Evolutionary conservation across 2,329 filamentous ascomycete genomes (phyloP), one percentile per base, ranked within the genome.

Genomic region (Periconia sp.): DNA sequence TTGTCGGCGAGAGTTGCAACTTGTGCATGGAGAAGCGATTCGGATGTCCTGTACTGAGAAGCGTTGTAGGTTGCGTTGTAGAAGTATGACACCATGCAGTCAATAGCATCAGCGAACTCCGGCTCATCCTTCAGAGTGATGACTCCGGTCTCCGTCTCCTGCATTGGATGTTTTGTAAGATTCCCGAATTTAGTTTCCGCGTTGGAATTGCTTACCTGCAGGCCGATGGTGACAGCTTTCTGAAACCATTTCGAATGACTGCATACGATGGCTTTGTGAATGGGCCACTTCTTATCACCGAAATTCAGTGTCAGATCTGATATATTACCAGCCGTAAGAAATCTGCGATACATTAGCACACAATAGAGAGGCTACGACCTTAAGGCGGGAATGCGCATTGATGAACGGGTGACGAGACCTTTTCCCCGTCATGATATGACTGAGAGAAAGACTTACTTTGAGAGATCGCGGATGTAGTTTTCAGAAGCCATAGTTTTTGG

Each of bases 1-100:
- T 63, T 63, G 52, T 64, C 60, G 20, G 62, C 62, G 30, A 64
- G 49, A 31, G 50, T 56, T 33, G 52, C 51, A 18, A 63, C 57
- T 54, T 61, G 57, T 47, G 58, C 60, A 58, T 64, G 60, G 42
- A 64, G 55, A 15, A 62, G 53, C 42, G 60, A 31, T 53, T 54
- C 52, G 33, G 33, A 11, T 5, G 15, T 37, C 47, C 42, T 45
- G 52, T 57, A 60, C 40, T 55, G 17, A 18, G 55, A 55, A 19
- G 41, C 49, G 23, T 54, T 42, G 31, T 60, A 63, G 43, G 19
- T 46, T 14, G 56, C 61, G 17, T 57, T 46, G 46, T 64, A 64
- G 50, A 64, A 59, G 43, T 61, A 64, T 40, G 56, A 59, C 43
- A 65, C 57, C 60, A 65, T 63, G 55, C 62, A 65, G 42, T 61